phyloP scores from a whole-genome alignment of 2,329 filamentous ascomycete species.

The Claviceps pusilla region DNA sequence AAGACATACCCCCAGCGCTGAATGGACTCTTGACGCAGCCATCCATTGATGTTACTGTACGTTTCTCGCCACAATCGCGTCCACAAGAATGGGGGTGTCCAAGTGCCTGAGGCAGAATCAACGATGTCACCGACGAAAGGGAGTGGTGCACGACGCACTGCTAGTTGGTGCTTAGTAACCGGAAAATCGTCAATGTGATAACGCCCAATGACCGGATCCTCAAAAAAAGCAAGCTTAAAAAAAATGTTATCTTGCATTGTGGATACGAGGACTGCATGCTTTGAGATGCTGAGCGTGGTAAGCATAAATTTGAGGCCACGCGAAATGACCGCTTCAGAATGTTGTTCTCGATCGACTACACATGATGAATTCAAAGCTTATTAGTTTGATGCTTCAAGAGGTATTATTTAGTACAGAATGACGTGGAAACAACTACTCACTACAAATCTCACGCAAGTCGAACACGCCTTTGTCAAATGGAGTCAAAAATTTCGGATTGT shows the following conservation, averaged over 20 bases:
- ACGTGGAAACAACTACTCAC: background rate
- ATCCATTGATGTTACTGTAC: background rate
- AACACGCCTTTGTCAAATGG: background rate
- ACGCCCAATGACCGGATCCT: too few species aligned
- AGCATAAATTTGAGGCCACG: slow-evolving; percentile 1
- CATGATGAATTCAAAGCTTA: background rate
- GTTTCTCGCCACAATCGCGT: slow-evolving; percentile 2
- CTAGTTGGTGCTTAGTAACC: background rate
- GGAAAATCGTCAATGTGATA: too few species aligned
- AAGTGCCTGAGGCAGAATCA: background rate
- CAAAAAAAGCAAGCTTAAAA: background rate
- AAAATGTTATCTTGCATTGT: background rate
- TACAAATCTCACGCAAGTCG: background rate
- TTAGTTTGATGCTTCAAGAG: background rate
- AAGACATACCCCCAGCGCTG: slow-evolving; percentile 6
- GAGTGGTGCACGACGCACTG: background rate
- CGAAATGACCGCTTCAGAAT: background rate
- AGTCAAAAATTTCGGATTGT: slow-evolving; percentile 4
- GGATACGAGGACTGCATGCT: background rate
- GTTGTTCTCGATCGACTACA: background rate
- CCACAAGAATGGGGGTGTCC: slow-evolving; percentile 5
- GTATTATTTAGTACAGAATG: background rate
- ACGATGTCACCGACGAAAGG: slow-evolving; percentile 4
- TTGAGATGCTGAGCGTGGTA: background rate
- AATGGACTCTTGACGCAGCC: background rate